Base-by-base conservation (phyloP, 1,139 yeast species). In the Geotrichum histeridarum region DNA sequence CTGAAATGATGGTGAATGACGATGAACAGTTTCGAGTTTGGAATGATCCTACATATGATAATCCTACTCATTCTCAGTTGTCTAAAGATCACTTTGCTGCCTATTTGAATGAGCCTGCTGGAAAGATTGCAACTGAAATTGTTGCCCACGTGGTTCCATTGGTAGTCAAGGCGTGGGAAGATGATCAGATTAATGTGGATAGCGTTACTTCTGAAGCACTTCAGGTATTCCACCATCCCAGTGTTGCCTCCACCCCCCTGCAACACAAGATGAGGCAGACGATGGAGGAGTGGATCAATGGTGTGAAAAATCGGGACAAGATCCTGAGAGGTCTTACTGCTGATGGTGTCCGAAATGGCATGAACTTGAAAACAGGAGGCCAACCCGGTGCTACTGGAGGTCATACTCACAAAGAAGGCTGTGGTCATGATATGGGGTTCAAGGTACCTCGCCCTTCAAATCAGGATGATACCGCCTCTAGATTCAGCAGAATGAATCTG, bases 131-230 rank as follows among this genome's bases (percentile, higher is more conserved):
- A 2, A 69, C 76, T 54, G 79, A 76, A 1, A 67, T 78, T 64
- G 71, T 79, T 56, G 76, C 76, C 75, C 71, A 75, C 53, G 81
- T 80, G 39, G 77, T 78, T 1, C 78, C 79, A 8, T 76, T 79
- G 73, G 78, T 78, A 15, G 60, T 61, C 8, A 52, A 56, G 17
- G 66, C 66, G 4, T 63, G 66, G 66, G 60, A 54, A 11, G 61
- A 63, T 44, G 27, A 44, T 8, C 27, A 43, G 27, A 53, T 62
- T 12, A 57, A 60, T 50, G 31, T 18, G 6, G 43, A 57, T 14
- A 54, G 53, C 15, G 57, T 60, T 14, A 51, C 55, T 14, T 41
- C 53, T 18, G 57, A 57, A 33, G 60, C 59, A 18, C 51, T 63
- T 31, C 58, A 59, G 45, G 63, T 60, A n/a, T 59, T 63, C 42